Percentiles rank a stretch among this genome's conserved stretches.
phyloP scores from a whole-genome alignment of 441 rosid species.

The Gossypium lobatum region DNA sequence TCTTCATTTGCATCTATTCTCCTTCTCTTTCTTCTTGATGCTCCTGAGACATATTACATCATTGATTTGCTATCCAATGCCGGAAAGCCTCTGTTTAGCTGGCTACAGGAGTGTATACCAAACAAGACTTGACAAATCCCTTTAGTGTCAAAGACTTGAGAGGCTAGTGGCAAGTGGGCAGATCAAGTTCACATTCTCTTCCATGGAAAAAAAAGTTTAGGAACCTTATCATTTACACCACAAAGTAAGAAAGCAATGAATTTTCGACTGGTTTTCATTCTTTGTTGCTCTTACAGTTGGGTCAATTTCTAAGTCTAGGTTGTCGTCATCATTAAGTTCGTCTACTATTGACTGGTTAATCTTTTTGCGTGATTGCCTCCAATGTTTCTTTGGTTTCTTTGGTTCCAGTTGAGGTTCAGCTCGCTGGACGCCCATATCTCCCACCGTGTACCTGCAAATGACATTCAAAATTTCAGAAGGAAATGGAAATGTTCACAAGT shows the following conservation, averaged over 20 bases:
- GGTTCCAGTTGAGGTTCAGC: slow-evolving; percentile 55
- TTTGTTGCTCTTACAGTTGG: slow-evolving; percentile 37
- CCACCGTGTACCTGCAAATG: slow-evolving; percentile 55
- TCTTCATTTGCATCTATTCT: background rate
- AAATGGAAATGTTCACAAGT: background rate
- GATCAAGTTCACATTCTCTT: background rate
- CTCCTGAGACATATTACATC: background rate
- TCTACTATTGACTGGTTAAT: slow-evolving; percentile 53
- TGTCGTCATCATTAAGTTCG: slow-evolving; percentile 49
- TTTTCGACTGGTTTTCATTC: slow-evolving; percentile 32
- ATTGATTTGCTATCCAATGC: background rate
- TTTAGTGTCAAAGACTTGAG: background rate
- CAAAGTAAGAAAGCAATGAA: background rate
- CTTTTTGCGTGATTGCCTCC: slow-evolving; percentile 63
- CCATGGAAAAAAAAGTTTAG: background rate
- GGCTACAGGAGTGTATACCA: background rate
- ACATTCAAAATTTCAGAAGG: background rate
- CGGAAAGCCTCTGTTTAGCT: background rate
- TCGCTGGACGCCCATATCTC: slow-evolving; percentile 67
- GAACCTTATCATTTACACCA: slow-evolving; percentile 18
- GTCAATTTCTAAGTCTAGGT: slow-evolving; percentile 46
- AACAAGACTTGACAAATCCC: too few species aligned
- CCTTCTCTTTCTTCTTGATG: background rate
- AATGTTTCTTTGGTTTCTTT: slow-evolving; percentile 52
- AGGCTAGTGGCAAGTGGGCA: background rate